Conservation (phyloP, 2,329 filamentous ascomycete species). For the Fulvia fulva region DNA sequence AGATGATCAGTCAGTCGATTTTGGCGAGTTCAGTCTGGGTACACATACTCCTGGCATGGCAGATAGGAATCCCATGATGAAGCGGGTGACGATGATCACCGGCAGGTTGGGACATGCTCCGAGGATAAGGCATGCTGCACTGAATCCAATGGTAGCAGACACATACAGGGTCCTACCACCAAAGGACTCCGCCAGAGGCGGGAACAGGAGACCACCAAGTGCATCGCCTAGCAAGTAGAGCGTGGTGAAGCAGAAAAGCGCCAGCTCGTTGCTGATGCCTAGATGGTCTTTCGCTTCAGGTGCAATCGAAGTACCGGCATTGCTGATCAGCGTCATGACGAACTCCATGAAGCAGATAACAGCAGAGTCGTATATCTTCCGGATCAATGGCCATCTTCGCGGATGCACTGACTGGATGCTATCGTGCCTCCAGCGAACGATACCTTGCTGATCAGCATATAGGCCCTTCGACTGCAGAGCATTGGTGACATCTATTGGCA, state of each 20-base stretch:
- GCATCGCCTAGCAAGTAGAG: slow-evolving; percentile 32
- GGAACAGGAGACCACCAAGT: slow-evolving; percentile 37
- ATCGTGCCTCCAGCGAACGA: slow-evolving; percentile 1
- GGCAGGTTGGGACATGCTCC: slow-evolving; percentile 35
- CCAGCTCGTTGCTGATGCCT: not conserved
- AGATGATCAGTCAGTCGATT: not conserved
- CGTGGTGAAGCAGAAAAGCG: slow-evolving; percentile 12
- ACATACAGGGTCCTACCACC: slow-evolving; percentile 36
- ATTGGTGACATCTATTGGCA: not conserved
- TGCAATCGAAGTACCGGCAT: slow-evolving; percentile 9
- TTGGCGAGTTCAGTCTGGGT: not conserved
- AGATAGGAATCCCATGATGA: slow-evolving; percentile 44
- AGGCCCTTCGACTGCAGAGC: not conserved
- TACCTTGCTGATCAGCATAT: not conserved
- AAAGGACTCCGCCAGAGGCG: slow-evolving; percentile 37
- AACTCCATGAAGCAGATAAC: slow-evolving; percentile 14
- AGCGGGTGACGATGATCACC: slow-evolving; percentile 39
- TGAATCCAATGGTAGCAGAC: slow-evolving; percentile 31
- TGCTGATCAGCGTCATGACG: slow-evolving; percentile 14
- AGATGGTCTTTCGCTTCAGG: not conserved
- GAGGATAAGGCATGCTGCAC: slow-evolving; percentile 36
- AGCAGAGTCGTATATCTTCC: slow-evolving; percentile 7
- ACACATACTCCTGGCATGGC: slow-evolving; percentile 46
- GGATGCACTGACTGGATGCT: slow-evolving; percentile 2
- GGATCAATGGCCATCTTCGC: slow-evolving; percentile 6